Conservation (phyloP, 2,329 filamentous ascomycete genomes). For the Claviceps humidiphila region DNA sequence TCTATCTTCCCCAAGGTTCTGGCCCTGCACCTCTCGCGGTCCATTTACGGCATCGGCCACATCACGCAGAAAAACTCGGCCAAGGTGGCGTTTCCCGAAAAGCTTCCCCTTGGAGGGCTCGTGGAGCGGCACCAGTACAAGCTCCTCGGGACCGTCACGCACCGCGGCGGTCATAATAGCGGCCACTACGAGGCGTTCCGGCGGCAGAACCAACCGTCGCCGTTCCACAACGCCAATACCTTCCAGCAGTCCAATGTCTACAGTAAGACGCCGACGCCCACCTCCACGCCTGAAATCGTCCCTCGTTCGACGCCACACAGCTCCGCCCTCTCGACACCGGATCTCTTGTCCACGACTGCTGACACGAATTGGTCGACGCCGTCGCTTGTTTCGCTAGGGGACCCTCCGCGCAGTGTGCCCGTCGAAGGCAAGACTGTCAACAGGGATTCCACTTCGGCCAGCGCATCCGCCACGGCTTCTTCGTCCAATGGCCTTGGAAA, state of each 20-base stretch:
- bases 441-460: conserved; percentile 5
- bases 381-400: conserved; percentile 22
- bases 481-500: conserved; percentile 9
- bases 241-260: conserved; percentile 67
- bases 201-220: conserved; percentile 64
- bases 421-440: conserved; percentile 7
- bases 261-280: conserved; percentile 45
- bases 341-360: conserved; percentile 29
- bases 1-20: conserved; percentile 80
- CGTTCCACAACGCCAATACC: conserved; percentile 69
- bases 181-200: conserved; percentile 96
- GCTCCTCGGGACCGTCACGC: conserved; percentile 75
- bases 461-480: conserved; percentile 6
- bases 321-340: conserved; percentile 33
- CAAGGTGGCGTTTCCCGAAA: conserved; percentile 85
- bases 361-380: conserved; percentile 22
- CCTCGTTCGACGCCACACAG: conserved; percentile 24
- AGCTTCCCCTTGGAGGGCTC: conserved; percentile 68
- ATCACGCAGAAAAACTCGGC: conserved; percentile 85
- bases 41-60: conserved; percentile 69
- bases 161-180: conserved; percentile 90
- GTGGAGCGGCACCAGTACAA: conserved; percentile 69
- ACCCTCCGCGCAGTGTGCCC: conserved; percentile 20
- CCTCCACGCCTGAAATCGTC: conserved; percentile 33
- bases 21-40: conserved; percentile 82